Evolutionary conservation across 2,329 filamentous ascomycete species (phyloP).

Genomic region (Aspergillus eucalypticola): DNA sequence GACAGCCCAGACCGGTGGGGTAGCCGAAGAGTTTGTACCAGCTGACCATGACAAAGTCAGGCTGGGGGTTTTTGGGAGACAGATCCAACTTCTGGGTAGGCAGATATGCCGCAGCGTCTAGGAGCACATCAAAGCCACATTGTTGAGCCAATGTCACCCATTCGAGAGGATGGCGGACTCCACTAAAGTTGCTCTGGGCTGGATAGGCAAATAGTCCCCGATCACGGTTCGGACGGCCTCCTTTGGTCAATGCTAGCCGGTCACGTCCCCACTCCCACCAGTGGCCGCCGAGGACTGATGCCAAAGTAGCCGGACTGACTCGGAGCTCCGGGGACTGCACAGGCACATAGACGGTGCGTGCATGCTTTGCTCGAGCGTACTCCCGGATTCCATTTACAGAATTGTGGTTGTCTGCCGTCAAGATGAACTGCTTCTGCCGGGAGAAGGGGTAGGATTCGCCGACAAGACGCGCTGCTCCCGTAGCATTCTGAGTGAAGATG

Average conservation of each 20-base stretch:
- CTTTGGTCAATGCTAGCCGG: background rate
- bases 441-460: constrained; percentile 12
- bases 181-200: constrained; percentile 15
- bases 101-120: constrained; percentile 11
- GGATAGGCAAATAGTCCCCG: constrained; percentile 15
- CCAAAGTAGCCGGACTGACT: constrained; percentile 3
- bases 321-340: constrained; percentile 7
- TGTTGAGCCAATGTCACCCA: constrained; percentile 10
- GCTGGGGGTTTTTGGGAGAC: background rate
- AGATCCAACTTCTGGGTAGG: constrained; percentile 10
- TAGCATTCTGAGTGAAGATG: constrained; percentile 15
- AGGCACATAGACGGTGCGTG: constrained; percentile 13
- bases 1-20: constrained; percentile 12
- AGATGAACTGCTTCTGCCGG: constrained; percentile 1
- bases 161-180: constrained; percentile 11
- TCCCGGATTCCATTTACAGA: constrained; percentile 14
- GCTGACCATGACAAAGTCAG: constrained; percentile 12
- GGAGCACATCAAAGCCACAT: constrained; percentile 12
- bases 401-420: constrained; percentile 15
- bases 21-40: constrained; percentile 16
- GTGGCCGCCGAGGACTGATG: background rate
- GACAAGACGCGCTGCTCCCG: constrained; percentile 12
- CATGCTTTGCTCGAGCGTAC: constrained; percentile 3
- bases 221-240: background rate
- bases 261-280: background rate